Percentiles rank a stretch among this genome's conserved stretches.
Conservation (phyloP, 1,284 basidiomycete species). For the Puccinia coronata region DNA sequence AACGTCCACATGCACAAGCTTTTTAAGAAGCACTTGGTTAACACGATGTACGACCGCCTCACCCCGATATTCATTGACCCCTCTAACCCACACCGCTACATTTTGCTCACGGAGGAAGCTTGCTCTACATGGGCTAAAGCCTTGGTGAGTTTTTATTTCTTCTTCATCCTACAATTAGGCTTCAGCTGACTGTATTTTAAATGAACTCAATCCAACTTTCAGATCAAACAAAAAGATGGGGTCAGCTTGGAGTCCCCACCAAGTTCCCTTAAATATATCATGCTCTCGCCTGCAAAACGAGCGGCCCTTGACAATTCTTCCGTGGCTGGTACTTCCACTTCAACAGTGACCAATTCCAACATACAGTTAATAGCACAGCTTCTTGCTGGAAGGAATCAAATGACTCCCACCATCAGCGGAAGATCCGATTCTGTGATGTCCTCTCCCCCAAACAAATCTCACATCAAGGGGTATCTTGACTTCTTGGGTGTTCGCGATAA, state of each 20-base stretch:
- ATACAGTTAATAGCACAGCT: neutral
- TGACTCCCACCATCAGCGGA: neutral
- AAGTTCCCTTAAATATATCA: neutral
- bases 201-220: too few relatives aligned
- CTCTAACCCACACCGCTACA: neutral
- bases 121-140: neutral
- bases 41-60: neutral
- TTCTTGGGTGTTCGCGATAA: neutral
- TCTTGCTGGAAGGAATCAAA: neutral
- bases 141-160: neutral
- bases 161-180: neutral
- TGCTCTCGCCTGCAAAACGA: neutral
- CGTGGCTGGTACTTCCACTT: neutral
- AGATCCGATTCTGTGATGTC: neutral
- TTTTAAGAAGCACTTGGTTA: neutral
- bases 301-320: neutral
- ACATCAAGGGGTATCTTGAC: neutral
- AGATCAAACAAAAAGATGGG: neutral
- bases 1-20: constrained; percentile 16
- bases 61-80: neutral
- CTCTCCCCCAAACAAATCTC: neutral
- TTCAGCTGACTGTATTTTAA: neutral
- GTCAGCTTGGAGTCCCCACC: neutral
- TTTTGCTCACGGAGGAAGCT: neutral
- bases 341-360: neutral